Evolutionary conservation across 331 rosid species (phyloP), one percentile per base, ranked within the genome.

Genomic region (Malus hybrid): DNA sequence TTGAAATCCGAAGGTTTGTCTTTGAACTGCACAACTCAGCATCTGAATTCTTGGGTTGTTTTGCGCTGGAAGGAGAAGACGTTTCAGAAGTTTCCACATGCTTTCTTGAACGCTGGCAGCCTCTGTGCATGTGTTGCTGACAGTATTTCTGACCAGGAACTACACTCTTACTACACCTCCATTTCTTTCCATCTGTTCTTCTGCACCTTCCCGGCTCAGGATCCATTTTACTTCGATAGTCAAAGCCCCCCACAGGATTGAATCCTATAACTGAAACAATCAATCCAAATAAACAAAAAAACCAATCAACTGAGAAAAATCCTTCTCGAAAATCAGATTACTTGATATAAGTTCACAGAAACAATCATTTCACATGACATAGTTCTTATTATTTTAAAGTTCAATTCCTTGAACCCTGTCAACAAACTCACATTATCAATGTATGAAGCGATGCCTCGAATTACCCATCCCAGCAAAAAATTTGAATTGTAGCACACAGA

Each of bases 81-180:
- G 61, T 63, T 78, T 80, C 74, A 65, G 86, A 76, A 79, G 80
- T 75, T 93, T 93, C 97, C 97, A 93, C 97, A 80, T 72, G 98
- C 98, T 93, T 93, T 93, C 97, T 93, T 93, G 98, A 93, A 93
- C 98, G 96, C 56, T 84, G 83, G 16, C 97, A 91, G 60, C 98
- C 98, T 83, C 97, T 88, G 76, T 91, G 96, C 84, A 88, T 86
- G 84, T 93, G 98, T 46, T 82, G 81, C 76, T 89, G 89, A 60
- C 98, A 93, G 81, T 93, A 93, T 80, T 89, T 93, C 76, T 87
- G 86, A 56, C 74, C 72, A 34, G 87, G 89, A 28, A 93, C 50
- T 22, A 80, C 75, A 7, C 70, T 70, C 77, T 50, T 87, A 31
- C 87, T 22, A 67, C 98, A 93, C 80, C 98, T 87, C 97, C 98